These are phyloP conservation scores for Amaranthus hypochondriacus DNA, from an alignment of 148 eudicot species.

Conservation along the genomic window DNA sequence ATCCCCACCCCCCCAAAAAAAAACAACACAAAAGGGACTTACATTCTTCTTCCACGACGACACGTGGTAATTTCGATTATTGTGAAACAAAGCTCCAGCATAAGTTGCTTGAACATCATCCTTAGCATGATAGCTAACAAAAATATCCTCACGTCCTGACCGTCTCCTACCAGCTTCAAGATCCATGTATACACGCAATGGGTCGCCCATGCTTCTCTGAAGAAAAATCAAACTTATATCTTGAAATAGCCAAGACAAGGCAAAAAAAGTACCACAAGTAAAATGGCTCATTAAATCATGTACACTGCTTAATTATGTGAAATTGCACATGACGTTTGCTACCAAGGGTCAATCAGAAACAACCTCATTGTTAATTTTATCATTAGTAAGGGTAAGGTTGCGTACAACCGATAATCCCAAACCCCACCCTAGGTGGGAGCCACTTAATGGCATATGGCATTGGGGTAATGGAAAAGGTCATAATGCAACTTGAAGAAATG, in stretches of 20 bases:
- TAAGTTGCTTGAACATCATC: conserved; percentile 97
- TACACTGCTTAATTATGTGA: too few relatives aligned
- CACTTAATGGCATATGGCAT: too few relatives aligned
- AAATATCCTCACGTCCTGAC: conserved; percentile 77
- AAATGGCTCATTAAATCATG: background rate
- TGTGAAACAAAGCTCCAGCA: conserved; percentile 89
- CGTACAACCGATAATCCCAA: too few relatives aligned
- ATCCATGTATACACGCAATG: conserved; percentile 91
- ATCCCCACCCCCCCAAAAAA: too few relatives aligned
- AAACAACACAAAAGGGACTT: conserved; percentile 19
- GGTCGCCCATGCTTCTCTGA: conserved; percentile 76
- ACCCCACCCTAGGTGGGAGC: too few relatives aligned
- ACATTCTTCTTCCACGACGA: conserved; percentile 70
- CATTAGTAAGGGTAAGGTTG: too few relatives aligned
- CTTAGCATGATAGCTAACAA: conserved; percentile 84
- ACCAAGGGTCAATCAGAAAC: too few relatives aligned
- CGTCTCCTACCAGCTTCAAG: conserved; percentile 91
- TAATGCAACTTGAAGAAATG: background rate
- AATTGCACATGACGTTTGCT: too few relatives aligned
- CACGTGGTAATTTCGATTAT: conserved; percentile 75
- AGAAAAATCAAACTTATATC: background rate
- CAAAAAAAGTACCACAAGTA: background rate
- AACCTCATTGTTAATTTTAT: too few relatives aligned
- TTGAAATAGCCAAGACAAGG: background rate
- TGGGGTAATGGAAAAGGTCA: too few relatives aligned